These are phyloP conservation scores for Lipomyces mesembrius DNA, from an alignment of 805 yeast genomes.

Conservation along the genomic window DNA sequence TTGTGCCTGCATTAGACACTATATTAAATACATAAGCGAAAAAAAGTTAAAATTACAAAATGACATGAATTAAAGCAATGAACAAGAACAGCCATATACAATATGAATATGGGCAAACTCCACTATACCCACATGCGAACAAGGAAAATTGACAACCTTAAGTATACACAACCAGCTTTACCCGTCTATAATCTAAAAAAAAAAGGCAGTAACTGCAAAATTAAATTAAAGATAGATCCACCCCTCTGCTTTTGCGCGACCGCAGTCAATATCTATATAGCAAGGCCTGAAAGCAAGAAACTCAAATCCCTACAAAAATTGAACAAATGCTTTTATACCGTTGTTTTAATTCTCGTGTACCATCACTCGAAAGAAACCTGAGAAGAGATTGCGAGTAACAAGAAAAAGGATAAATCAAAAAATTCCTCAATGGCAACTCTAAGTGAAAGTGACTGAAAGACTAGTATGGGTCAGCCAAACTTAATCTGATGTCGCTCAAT, in stretches of 20 bases:
- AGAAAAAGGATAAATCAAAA: neutral
- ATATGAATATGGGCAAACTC: neutral
- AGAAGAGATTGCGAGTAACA: neutral
- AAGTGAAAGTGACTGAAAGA: neutral
- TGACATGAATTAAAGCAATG: neutral
- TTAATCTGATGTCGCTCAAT: neutral
- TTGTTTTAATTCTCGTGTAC: neutral
- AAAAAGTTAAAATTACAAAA: neutral
- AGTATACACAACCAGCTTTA: neutral
- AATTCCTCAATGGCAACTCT: neutral
- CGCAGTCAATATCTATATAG: neutral
- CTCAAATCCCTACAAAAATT: neutral
- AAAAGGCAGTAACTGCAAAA: neutral
- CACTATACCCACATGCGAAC: neutral
- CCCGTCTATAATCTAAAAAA: slow-evolving; percentile 4
- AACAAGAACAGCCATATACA: neutral
- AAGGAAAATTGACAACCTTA: neutral
- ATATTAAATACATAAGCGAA: neutral
- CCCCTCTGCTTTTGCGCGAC: neutral
- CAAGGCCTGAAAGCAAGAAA: neutral
- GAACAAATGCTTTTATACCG: neutral
- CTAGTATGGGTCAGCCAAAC: neutral
- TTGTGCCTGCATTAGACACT: neutral
- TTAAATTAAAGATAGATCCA: neutral
- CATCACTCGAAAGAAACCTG: neutral